Percentiles rank a stretch among this genome's conserved stretches.
phyloP scores from a whole-genome alignment of 495 filamentous ascomycete genomes.

The Trichoderma reesei region DNA sequence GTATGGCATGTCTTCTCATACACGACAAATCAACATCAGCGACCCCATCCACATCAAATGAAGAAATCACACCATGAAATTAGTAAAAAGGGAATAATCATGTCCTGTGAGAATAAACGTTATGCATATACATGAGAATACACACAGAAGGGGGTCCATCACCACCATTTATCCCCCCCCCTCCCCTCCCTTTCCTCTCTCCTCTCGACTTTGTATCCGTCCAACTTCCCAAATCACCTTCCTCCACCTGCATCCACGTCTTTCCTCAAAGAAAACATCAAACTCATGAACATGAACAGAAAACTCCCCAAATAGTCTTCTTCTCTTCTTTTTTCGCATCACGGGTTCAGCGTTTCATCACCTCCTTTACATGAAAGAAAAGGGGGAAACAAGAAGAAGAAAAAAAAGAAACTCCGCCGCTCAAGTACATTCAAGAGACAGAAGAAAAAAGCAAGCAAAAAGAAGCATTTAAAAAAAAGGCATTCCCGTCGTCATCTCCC shows the following conservation, averaged over 20 bases:
- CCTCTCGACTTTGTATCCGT: background rate
- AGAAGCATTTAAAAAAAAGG: background rate
- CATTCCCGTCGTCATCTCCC: background rate
- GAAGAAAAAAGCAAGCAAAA: background rate
- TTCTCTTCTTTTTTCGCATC: too few relatives aligned
- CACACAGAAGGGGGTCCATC: background rate
- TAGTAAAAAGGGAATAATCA: background rate
- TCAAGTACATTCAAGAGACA: too few relatives aligned
- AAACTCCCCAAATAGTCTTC: too few relatives aligned
- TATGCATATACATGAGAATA: constrained; percentile 5
- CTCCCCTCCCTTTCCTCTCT: background rate
- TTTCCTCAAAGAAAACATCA: background rate
- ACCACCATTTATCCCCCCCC: background rate
- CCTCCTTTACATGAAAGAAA: too few relatives aligned
- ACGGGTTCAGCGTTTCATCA: too few relatives aligned
- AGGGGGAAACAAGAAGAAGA: too few relatives aligned
- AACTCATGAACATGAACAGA: too few relatives aligned
- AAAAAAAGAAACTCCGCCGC: background rate
- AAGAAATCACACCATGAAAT: background rate
- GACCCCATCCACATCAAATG: background rate
- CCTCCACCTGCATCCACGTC: background rate
- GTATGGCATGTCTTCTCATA: too few relatives aligned
- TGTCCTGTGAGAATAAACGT: constrained; percentile 7
- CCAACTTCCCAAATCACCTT: background rate
- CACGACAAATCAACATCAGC: too few relatives aligned